Base-by-base conservation (phyloP, 495 filamentous ascomycete genomes). In the Cenococcum geophilum region DNA sequence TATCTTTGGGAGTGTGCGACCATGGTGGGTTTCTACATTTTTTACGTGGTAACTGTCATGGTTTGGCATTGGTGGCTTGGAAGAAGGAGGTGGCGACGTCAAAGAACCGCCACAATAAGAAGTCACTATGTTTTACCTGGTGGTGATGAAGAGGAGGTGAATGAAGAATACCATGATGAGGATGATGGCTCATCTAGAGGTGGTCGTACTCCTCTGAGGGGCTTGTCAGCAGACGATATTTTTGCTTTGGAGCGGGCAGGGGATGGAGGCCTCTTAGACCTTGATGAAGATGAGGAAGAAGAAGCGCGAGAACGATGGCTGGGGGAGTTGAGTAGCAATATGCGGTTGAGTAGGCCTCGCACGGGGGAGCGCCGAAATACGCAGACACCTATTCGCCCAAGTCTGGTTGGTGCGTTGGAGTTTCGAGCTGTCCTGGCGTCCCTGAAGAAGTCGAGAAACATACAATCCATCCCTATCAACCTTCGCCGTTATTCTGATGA, bases 11-110 rank as follows among this genome's bases (percentile, higher is more conserved):
- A 99, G 72, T 93, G 90, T 63, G 79, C 79, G 42, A 74, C 81
- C 51, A 99, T 99, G 95, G 90, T 99, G 48, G 86, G 78, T 21
- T 90, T 95, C 62, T 99, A 99, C 70, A 57, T 86, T 21, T 93
- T 93, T 67, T 99, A 99, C 67, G 95, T 99, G 5, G 70, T 83
- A 4, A 81, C 89, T 40, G 95, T 99, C 18, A 86, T 97, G 14
- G 80, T 82, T 0, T 97, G 91, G 92, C 95, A 99, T 74, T 96
- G 91, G 86, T 86, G 86, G 74, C 72, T 88, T 12, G 79, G 80
- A 48, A 78, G 83, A 57, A 73, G 79, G 58, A 83, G 83, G 60
- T 78, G 77, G 52, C 76, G 76, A 58, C 79, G 84, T 49, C 78
- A 83, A 51, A 80, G 83, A 70, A 85, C 89, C 56, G 77, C 83